Evolutionary conservation across 2,329 filamentous ascomycete species (phyloP), one percentile per base, ranked within the genome.

Genomic region (Xylaria polymorpha): DNA sequence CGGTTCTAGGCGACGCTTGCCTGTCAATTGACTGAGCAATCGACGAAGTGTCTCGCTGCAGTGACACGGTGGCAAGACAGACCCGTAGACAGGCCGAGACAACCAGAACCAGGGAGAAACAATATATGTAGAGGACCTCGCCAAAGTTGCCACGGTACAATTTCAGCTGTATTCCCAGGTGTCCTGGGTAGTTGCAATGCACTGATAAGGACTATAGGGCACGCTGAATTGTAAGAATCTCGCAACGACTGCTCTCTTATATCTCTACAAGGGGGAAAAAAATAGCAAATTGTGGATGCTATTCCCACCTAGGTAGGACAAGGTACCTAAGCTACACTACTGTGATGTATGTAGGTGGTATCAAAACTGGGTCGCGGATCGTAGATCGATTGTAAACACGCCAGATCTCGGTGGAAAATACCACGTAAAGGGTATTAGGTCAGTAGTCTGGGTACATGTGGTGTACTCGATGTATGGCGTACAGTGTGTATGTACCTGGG

Each of bases 201-300:
- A 43, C 14, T 22, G 37, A 18, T n/a, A 53, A 37, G 10, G 14
- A 55, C 39, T n/a, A 22, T 57, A 39, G n/a, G n/a, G n/a, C n/a
- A 29, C 20, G n/a, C 41, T 14, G 7, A 29, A 35, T 20, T 44
- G 22, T 12, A 25, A 9, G 37, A 29, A 18, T 39, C 32, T 53
- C 12, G 50, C 48, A 37, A 22, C 20, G 20, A 43, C 3, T 25
- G 25, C 32, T 44, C 9, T 53, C 32, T 61, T 43, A 53, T 43
- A 39, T 61, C 20, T 55, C 32, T 35, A 1, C 14, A 32, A 29
- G 18, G 32, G 12, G 56, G 29, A 35, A 29, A 29, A 56, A 44
- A 55, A 39, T n/a, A 39, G 57, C 25, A 68, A 58, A 66, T 64
- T 68, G 64, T 70, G 65, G 67, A 59, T 68, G 61, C 51, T 39